These are phyloP conservation scores for Aspergillus floridensis DNA, from an alignment of 2,329 filamentous ascomycete genomes.

Conservation along the genomic window DNA sequence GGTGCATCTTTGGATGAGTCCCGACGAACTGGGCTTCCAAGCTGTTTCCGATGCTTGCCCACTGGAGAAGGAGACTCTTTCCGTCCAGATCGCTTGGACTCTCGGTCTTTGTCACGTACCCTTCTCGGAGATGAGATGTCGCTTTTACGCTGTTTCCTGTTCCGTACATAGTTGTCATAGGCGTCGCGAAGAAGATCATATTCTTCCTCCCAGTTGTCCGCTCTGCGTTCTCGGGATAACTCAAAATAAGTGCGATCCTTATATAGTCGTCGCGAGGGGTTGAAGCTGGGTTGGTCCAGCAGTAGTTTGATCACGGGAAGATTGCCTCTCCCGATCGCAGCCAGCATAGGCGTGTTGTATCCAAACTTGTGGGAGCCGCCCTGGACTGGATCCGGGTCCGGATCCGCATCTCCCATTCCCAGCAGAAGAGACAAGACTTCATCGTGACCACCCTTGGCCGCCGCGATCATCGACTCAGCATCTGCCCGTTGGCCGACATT, in stretches of 20 bases:
- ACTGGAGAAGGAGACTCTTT: slow-evolving; percentile 42
- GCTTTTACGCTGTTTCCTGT: slow-evolving; percentile 34
- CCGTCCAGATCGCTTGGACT: slow-evolving; percentile 32
- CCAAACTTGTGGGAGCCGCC: slow-evolving; percentile 57
- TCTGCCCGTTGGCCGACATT: slow-evolving; percentile 61
- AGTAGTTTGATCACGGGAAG: slow-evolving; percentile 79
- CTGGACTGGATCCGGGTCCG: slow-evolving; percentile 66
- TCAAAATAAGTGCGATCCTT: slow-evolving; percentile 82
- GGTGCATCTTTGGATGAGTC: slow-evolving; percentile 25
- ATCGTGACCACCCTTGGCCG: slow-evolving; percentile 86
- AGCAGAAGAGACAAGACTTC: slow-evolving; percentile 77
- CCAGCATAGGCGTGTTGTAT: slow-evolving; percentile 86
- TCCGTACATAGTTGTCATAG: slow-evolving; percentile 39
- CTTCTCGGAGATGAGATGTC: slow-evolving; percentile 40
- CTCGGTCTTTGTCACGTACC: slow-evolving; percentile 40
- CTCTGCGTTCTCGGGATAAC: slow-evolving; percentile 75
- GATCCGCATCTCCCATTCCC: slow-evolving; percentile 63
- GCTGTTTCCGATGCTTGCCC: slow-evolving; percentile 30
- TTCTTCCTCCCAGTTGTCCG: slow-evolving; percentile 88
- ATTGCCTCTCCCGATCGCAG: slow-evolving; percentile 86
- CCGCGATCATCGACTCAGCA: slow-evolving; percentile 82
- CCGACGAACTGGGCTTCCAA: slow-evolving; percentile 32
- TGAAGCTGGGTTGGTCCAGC: slow-evolving; percentile 72
- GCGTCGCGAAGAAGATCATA: slow-evolving; percentile 73
- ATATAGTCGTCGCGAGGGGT: slow-evolving; percentile 72